Base-by-base conservation (phyloP, 2,329 filamentous ascomycete species). In the Claviceps purpurea region DNA sequence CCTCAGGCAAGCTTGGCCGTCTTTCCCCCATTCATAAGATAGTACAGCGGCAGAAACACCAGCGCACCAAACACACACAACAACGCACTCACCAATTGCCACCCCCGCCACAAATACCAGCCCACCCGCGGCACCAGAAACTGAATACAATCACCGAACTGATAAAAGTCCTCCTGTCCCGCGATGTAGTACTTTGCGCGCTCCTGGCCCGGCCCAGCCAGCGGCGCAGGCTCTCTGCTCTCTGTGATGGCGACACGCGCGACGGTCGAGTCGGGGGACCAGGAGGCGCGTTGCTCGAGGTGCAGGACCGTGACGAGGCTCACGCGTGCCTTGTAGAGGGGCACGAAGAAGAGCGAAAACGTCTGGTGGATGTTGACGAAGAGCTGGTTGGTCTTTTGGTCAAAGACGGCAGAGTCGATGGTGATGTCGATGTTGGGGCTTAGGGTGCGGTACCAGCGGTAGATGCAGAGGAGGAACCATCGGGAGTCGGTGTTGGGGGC, bases 371-470 rank as follows among this genome's bases (percentile, higher is more conserved):
- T 76, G 39, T 77, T 78, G 49, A 89, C 76, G 66, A 89, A 95
- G 49, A 95, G 77, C n/a, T 78, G 74, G 42, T 79, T 71, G 22
- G 77, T 78, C 2, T 73, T 61, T 59, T 81, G 70, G 62, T 94
- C 87, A 60, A 82, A 87, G 16, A 84, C 86, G 44, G 68, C 66
- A 3, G 75, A 77, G 56, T 88, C 77, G 18, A 95, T 73, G 1
- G 76, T 69, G 13, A 91, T 68, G 44, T 82, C 74, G 57, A 93
- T 86, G 18, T 73, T 71, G 0, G 89, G 89, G 55, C 82, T 88
- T 62, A 95, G 73, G 57, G 91, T 85, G 62, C 89, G 87, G 68
- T 94, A 91, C 86, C 85, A 90, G 42, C 81, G 79, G 62, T 88
- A 94, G 52, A 95, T 83, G 58, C 76, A 74, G 47, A 77, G 70